Evolutionary conservation across 129 eudicot genomes (phyloP), one percentile per base, ranked within the genome.

Genomic region (Centrapalus pauciflorus): DNA sequence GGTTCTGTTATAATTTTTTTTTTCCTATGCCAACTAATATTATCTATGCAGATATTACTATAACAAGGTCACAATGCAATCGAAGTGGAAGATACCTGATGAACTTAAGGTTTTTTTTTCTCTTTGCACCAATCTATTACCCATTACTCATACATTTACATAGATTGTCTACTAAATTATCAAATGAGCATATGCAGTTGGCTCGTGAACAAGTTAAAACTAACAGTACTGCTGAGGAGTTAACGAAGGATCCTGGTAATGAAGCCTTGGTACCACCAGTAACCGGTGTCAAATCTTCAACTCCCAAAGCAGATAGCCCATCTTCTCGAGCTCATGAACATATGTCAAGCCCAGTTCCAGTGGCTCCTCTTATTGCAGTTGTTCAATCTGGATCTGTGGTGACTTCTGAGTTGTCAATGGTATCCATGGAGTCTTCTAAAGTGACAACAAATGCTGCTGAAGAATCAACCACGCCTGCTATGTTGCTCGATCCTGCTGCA

Each of bases 31-130:
- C 24, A 56, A 52, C 21, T 21, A 29, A 46, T 34, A 10, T 77
- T 28, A 50, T 61, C 19, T 58, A 67, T 64, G 43, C 86, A 94
- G 97, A 83, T 94, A 82, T 73, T 94, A 80, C 80, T 86, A 77
- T 68, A 94, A 94, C 63, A 94, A 67, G 51, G 88, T 80, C 38
- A 86, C 93, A 10, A 89, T 86, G 34, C 79, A 79, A 83, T 94
- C 99, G 43, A 94, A 89, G 35, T 94, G 99, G 99, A 56, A 20
- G n/a, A 84, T 89, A 21, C 99, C 99, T 12, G 90, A 94, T 61
- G 97, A 89, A 75, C 78, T 94, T 77, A 80, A 86, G 99, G 97
- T 85, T 66, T 59, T 70, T 54, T 66, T 30, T 66, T 41, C 40
- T 43, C 48, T 56, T 56, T 24, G 49, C 32, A 55, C 21, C 57